These are phyloP conservation scores for Tylopilus plumbeoviolaceoides DNA, from an alignment of 768 basidiomycete genomes.

Conservation along the genomic window DNA sequence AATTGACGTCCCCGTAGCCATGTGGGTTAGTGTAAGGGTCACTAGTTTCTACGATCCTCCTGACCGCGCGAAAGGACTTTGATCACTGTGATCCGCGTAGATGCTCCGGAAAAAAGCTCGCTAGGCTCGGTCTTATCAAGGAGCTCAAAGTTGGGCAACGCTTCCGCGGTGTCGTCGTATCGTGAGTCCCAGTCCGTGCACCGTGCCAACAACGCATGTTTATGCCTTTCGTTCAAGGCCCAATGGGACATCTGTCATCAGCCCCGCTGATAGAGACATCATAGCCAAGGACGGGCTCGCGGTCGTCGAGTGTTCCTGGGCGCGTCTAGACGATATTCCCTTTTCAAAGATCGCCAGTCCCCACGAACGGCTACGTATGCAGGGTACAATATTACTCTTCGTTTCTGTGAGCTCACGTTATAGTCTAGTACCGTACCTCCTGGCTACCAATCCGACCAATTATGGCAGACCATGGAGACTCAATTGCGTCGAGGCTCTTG, in stretches of 20 bases:
- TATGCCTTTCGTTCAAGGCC: constrained; percentile 51
- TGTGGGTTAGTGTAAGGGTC: constrained; percentile 72
- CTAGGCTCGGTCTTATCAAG: constrained; percentile 78
- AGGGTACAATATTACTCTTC: not conserved
- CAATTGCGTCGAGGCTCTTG: constrained; percentile 92
- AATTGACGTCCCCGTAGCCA: constrained; percentile 74
- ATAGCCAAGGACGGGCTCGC: constrained; percentile 74
- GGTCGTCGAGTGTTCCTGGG: constrained; percentile 99
- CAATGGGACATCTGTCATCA: constrained; percentile 73
- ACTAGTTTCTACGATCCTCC: not conserved
- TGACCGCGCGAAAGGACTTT: constrained; percentile 64
- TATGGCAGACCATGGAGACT: constrained; percentile 97
- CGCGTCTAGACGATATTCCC: constrained; percentile 89
- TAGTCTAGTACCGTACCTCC: constrained; percentile 80
- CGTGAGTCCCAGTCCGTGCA: constrained; percentile 52
- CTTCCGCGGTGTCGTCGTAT: constrained; percentile 90
- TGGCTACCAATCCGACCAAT: constrained; percentile 96
- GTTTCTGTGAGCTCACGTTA: not conserved
- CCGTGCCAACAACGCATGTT: not conserved
- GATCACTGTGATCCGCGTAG: constrained; percentile 93
- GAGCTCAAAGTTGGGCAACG: constrained; percentile 80
- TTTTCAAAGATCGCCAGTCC: constrained; percentile 92
- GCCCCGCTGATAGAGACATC: constrained; percentile 81
- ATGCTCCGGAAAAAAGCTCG: constrained; percentile 87
- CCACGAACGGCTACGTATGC: constrained; percentile 84